Percentiles rank a stretch among this genome's conserved stretches.
Conservation (phyloP, 2,329 filamentous ascomycete species). For the Pseudopithomyces chartarum region DNA sequence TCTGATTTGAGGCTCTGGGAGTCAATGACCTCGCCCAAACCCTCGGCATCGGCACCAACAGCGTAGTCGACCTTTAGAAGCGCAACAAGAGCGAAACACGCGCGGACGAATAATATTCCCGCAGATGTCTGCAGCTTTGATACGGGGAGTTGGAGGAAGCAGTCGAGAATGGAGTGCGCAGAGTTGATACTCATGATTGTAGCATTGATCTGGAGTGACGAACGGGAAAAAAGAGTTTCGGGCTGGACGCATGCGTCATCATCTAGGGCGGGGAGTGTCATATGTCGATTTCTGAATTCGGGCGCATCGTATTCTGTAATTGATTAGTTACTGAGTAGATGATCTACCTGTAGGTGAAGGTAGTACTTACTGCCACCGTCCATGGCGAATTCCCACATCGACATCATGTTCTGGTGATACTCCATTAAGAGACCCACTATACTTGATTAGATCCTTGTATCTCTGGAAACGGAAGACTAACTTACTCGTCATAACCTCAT, state of each 20-base stretch:
- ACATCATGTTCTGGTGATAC: constrained; percentile 39
- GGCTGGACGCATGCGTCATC: constrained; percentile 37
- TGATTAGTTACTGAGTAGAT: background rate
- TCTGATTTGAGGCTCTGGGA: constrained; percentile 37
- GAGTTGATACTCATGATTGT: constrained; percentile 40
- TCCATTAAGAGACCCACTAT: constrained; percentile 31
- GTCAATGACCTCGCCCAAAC: constrained; percentile 40
- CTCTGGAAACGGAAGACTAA: background rate
- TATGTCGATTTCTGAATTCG: constrained; percentile 39
- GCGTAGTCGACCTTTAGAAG: constrained; percentile 44
- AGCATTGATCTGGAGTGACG: constrained; percentile 42
- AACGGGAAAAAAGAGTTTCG: constrained; percentile 38
- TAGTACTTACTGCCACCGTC: constrained; percentile 33
- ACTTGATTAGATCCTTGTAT: background rate
- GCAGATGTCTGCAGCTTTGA: constrained; percentile 30
- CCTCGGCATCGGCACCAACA: constrained; percentile 37
- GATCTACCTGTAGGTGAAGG: background rate
- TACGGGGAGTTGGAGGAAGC: constrained; percentile 27
- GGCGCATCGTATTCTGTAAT: constrained; percentile 35
- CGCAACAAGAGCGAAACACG: constrained; percentile 37
- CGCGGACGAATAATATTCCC: constrained; percentile 38
- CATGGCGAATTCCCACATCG: constrained; percentile 46
- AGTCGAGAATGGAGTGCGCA: constrained; percentile 40
- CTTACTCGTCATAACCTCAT: constrained; percentile 37
- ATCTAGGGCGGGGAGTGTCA: constrained; percentile 41